phyloP scores from a whole-genome alignment of 2,329 filamentous ascomycete species.

The Pleoardoris graminearum region DNA sequence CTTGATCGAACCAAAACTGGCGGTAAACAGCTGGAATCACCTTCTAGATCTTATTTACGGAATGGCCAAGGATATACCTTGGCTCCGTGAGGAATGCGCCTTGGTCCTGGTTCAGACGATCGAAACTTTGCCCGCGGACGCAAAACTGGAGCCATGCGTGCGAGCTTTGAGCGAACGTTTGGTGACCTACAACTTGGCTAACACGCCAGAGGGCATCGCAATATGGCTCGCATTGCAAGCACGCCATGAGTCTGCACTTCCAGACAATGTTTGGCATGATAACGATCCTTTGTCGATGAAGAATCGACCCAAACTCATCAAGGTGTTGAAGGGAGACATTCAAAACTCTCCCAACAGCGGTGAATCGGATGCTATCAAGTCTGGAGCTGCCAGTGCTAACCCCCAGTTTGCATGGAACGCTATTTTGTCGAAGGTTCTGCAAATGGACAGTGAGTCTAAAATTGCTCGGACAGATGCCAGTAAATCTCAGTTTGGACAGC shows the following conservation, averaged over 20 bases:
- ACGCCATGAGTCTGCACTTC: conserved; percentile 65
- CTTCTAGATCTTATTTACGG: conserved; percentile 75
- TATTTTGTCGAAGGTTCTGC: conserved; percentile 58
- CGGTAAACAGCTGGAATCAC: conserved; percentile 62
- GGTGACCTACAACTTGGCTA: conserved; percentile 66
- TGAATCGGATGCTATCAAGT: conserved; percentile 56
- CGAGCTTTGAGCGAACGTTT: conserved; percentile 66
- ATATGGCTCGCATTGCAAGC: conserved; percentile 77
- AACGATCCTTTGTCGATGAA: conserved; percentile 72
- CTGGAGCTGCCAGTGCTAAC: conserved; percentile 77
- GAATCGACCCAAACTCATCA: conserved; percentile 69
- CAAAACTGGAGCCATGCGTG: conserved; percentile 58
- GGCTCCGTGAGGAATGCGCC: conserved; percentile 86
- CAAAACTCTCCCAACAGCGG: conserved; percentile 54
- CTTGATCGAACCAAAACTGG: conserved; percentile 62
- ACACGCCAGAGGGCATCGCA: conserved; percentile 85
- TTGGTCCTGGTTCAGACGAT: conserved; percentile 77
- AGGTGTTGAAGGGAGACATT: conserved; percentile 77
- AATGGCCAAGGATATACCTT: conserved; percentile 79
- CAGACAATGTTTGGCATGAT: conserved; percentile 71
- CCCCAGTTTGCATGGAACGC: conserved; percentile 88
- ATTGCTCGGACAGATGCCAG: conserved; percentile 36
- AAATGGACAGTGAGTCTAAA: conserved; percentile 27
- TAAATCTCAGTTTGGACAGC: conserved; percentile 65
- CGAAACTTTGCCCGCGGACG: conserved; percentile 54